These are phyloP conservation scores for Coleophoma eucalyptorum DNA, from an alignment of 2,329 filamentous ascomycete species.

Conservation along the genomic window DNA sequence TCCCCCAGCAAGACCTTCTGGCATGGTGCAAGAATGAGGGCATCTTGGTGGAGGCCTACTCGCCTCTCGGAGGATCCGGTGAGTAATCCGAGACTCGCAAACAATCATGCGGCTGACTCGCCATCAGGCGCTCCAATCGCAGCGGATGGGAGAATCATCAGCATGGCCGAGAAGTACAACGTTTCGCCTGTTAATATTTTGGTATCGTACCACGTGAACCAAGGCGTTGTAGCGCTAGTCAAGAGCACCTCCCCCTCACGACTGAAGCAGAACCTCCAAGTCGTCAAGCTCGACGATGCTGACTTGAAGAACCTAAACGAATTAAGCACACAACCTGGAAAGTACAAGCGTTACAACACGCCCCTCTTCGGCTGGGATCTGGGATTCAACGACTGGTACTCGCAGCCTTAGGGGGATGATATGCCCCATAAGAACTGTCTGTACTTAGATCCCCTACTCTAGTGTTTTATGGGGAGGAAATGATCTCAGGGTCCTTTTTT, in stretches of 20 bases:
- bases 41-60: slow-evolving; percentile 61
- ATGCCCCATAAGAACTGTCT: too few relatives aligned
- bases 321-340: slow-evolving; percentile 26
- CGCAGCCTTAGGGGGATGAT: too few relatives aligned
- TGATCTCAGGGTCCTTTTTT: too few relatives aligned
- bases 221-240: slow-evolving; percentile 47
- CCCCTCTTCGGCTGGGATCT: slow-evolving; percentile 29
- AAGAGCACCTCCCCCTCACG: slow-evolving; percentile 48
- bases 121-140: slow-evolving; percentile 6
- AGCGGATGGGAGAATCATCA: slow-evolving; percentile 5
- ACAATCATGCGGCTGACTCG: too few relatives aligned
- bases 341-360: slow-evolving; percentile 29
- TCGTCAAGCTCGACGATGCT: slow-evolving; percentile 1
- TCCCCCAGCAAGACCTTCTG: slow-evolving; percentile 55
- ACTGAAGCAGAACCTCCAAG: slow-evolving; percentile 37
- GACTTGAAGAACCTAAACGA: slow-evolving; percentile 20
- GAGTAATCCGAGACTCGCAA: too few relatives aligned
- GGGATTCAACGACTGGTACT: slow-evolving; percentile 6
- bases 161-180: slow-evolving; percentile 43
- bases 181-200: slow-evolving; percentile 48
- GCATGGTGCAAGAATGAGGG: slow-evolving; percentile 42
- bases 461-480: too few relatives aligned
- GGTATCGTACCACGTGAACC: slow-evolving; percentile 47
- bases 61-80: slow-evolving; percentile 44
- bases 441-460: too few relatives aligned